Conservation (phyloP, 345 rosid genomes). For the Eutrema japonicum region DNA sequence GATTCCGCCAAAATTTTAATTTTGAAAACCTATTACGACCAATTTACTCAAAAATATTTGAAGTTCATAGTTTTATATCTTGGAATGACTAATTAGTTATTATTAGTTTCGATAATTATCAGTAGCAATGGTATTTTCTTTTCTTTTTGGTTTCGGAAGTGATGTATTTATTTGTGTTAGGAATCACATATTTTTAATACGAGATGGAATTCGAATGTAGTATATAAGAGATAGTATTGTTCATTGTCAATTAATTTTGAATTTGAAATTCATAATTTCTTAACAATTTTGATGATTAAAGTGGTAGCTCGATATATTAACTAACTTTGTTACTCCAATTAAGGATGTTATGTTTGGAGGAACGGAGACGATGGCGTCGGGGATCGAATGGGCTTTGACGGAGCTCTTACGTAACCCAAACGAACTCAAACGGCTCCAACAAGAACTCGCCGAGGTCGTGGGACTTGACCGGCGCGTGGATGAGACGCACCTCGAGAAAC, state of each 20-base stretch:
- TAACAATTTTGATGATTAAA: background rate
- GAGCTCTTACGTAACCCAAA: constrained; percentile 77
- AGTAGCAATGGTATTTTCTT: no score
- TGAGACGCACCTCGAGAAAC: constrained; percentile 72
- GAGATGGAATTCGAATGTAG: no score
- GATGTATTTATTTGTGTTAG: no score
- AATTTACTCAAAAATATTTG: background rate
- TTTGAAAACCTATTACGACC: background rate
- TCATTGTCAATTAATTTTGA: no score
- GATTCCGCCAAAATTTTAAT: background rate
- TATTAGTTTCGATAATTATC: background rate
- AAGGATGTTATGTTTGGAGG: constrained; percentile 99
- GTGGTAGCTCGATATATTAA: background rate
- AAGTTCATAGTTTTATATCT: background rate
- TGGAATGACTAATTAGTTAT: background rate
- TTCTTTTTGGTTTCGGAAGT: no score
- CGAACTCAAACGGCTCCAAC: constrained; percentile 65
- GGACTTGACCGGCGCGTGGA: constrained; percentile 78
- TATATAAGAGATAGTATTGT: no score
- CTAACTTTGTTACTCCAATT: background rate
- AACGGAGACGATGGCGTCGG: constrained; percentile 94
- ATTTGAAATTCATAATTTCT: background rate
- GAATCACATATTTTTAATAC: no score
- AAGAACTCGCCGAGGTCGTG: constrained; percentile 74
- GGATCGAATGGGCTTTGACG: constrained; percentile 86